Evolutionary conservation across 2,329 filamentous ascomycete species (phyloP).

Genomic region (Plenodomus biglobosus): DNA sequence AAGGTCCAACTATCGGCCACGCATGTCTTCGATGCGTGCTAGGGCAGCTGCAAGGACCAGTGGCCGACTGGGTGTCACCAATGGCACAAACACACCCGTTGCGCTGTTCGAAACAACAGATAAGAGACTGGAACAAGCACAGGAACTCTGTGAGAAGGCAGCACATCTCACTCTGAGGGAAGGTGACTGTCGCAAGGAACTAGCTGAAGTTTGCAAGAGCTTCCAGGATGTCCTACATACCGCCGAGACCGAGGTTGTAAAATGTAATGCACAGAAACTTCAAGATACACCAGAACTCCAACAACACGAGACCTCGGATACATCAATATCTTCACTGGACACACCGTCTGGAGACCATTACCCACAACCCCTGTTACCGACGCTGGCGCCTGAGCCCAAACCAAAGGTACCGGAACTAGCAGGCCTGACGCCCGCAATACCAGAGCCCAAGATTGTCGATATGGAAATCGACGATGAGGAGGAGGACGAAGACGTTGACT

Average conservation of each 20-base stretch:
- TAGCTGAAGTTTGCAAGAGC: constrained; percentile 67
- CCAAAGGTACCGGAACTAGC: constrained; percentile 12
- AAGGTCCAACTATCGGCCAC: constrained; percentile 43
- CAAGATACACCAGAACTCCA: constrained; percentile 12
- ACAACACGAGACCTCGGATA: constrained; percentile 20
- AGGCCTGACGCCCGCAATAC: constrained; percentile 1
- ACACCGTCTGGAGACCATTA: constrained; percentile 18
- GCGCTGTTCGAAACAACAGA: constrained; percentile 66
- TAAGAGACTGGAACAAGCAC: constrained; percentile 75
- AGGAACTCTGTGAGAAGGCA: constrained; percentile 79
- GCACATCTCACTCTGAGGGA: constrained; percentile 89
- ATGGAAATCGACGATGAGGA: constrained; percentile 44
- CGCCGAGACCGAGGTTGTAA: constrained; percentile 50
- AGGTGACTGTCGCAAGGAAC: constrained; percentile 78
- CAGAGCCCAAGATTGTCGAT: constrained; percentile 25
- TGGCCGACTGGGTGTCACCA: constrained; percentile 7
- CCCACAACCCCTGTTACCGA: constrained; percentile 12
- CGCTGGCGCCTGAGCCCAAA: constrained; percentile 7
- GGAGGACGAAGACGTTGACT: constrained; percentile 36
- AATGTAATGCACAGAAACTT: constrained; percentile 21
- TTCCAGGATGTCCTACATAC: constrained; percentile 65
- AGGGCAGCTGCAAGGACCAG: constrained; percentile 22
- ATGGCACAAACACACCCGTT: constrained; percentile 18
- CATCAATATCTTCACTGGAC: constrained; percentile 18
- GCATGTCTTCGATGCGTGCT: constrained; percentile 36